A percentile compares a stretch with the other conserved stretches of the same genome.
These are phyloP conservation scores for Mrakia frigida DNA, from an alignment of 768 basidiomycete genomes.

Conservation along the genomic window DNA sequence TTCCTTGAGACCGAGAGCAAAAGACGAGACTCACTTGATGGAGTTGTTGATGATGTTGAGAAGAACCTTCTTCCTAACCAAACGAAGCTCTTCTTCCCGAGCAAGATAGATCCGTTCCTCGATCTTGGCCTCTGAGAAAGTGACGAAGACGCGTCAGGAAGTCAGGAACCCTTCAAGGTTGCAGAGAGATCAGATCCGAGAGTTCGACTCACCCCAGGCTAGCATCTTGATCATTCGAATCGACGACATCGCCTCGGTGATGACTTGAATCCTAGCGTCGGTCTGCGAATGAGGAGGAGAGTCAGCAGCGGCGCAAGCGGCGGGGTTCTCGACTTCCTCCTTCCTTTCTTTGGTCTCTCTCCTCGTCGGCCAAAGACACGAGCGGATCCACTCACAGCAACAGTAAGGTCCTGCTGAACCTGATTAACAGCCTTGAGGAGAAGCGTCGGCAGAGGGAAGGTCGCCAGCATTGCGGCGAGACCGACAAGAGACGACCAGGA, in stretches of 20 bases:
- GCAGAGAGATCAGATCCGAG: no score
- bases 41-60: slow-evolving; percentile 54
- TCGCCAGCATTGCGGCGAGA: slow-evolving; percentile 49
- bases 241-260: slow-evolving; percentile 51
- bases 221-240: slow-evolving; percentile 70
- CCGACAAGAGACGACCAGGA: slow-evolving; percentile 61
- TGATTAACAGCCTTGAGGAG: slow-evolving; percentile 51
- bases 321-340: no score
- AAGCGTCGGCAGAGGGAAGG: slow-evolving; percentile 57
- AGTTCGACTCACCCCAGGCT: slow-evolving; percentile 44
- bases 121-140: slow-evolving; percentile 47
- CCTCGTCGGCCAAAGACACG: no score
- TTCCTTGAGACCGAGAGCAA: slow-evolving; percentile 40
- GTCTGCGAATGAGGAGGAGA: no score
- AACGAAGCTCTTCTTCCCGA: no score
- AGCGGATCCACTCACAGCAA: no score
- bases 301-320: no score
- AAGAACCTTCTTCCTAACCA: slow-evolving; percentile 35
- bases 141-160: no score
- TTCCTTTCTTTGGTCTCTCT: no score
- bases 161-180: no score
- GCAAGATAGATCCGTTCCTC: slow-evolving; percentile 55
- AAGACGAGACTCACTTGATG: slow-evolving; percentile 48
- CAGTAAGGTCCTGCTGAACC: slow-evolving; percentile 48
- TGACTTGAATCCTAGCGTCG: slow-evolving; percentile 58